Percentiles rank a stretch among this genome's conserved stretches.
These are phyloP conservation scores for Alternaria longipes DNA, from an alignment of 2,329 filamentous ascomycete species.

Conservation along the genomic window DNA sequence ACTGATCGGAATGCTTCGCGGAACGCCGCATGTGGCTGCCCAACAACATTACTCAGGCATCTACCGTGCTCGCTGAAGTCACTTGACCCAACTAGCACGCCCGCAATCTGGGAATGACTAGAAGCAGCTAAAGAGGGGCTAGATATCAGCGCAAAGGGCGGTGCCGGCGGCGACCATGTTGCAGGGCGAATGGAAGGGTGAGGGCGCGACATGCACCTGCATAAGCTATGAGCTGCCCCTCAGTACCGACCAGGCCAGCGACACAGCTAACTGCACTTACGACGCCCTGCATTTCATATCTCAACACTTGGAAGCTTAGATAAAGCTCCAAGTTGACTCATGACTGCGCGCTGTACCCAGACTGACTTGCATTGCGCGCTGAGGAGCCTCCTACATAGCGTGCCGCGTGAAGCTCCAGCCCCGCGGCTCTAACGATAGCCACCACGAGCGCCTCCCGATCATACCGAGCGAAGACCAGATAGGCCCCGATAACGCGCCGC, in stretches of 20 bases:
- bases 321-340: constrained; percentile 11
- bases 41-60: neutral
- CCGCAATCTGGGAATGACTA: constrained; percentile 2
- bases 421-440: constrained; percentile 12
- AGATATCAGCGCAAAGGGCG: constrained; percentile 20
- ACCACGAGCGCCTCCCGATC: constrained; percentile 19
- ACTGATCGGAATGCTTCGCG: constrained; percentile 25
- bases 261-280: constrained; percentile 17
- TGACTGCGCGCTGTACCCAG: neutral
- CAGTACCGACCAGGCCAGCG: constrained; percentile 15
- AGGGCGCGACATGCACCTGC: constrained; percentile 24
- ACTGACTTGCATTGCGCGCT: constrained; percentile 25
- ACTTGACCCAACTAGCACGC: constrained; percentile 5
- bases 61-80: constrained; percentile 4
- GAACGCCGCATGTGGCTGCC: constrained; percentile 16
- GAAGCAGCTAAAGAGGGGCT: constrained; percentile 5
- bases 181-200: constrained; percentile 13
- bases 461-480: constrained; percentile 16
- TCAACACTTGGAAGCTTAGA: constrained; percentile 25
- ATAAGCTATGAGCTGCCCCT: constrained; percentile 27
- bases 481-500: constrained; percentile 22
- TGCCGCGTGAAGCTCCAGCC: constrained; percentile 20
- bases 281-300: constrained; percentile 22
- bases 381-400: constrained; percentile 27
- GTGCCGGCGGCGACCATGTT: constrained; percentile 1